These are phyloP conservation scores for Hippophae gyantsensis DNA, from an alignment of 306 rosid genomes.

Conservation along the genomic window DNA sequence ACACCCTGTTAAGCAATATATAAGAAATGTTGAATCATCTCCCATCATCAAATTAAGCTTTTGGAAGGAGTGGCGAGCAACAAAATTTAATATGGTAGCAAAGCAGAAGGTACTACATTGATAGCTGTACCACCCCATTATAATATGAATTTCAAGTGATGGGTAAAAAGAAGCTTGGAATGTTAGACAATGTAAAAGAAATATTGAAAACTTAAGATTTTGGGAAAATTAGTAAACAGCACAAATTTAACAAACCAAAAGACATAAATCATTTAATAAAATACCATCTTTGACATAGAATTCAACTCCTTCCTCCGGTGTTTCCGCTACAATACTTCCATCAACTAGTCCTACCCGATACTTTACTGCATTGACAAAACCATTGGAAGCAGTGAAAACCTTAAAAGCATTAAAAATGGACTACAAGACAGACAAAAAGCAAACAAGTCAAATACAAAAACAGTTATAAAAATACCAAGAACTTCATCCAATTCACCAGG, in stretches of 20 bases:
- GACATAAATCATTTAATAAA: background rate
- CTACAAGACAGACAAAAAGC: background rate
- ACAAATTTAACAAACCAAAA: background rate
- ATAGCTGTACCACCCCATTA: too few relatives aligned
- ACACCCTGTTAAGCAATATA: too few relatives aligned
- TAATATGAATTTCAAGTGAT: too few relatives aligned
- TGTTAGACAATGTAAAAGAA: too few relatives aligned
- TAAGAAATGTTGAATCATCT: too few relatives aligned
- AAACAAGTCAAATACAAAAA: constrained; percentile 6
- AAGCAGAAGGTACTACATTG: too few relatives aligned
- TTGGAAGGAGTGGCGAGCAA: too few relatives aligned
- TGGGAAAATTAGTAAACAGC: too few relatives aligned
- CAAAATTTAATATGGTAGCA: too few relatives aligned
- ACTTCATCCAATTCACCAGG: constrained; percentile 64
- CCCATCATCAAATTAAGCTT: too few relatives aligned
- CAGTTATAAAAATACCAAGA: constrained; percentile 37
- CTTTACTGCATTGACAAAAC: constrained; percentile 39
- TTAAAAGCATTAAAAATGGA: background rate
- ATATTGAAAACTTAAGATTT: too few relatives aligned
- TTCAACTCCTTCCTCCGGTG: constrained; percentile 47
- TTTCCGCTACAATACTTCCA: constrained; percentile 46
- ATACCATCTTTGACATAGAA: constrained; percentile 59
- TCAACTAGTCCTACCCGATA: constrained; percentile 39
- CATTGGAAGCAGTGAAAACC: background rate
- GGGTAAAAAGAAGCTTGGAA: too few relatives aligned